Evolutionary conservation across 2,329 filamentous ascomycete genomes (phyloP).

Genomic region (Fusarium sp.): DNA sequence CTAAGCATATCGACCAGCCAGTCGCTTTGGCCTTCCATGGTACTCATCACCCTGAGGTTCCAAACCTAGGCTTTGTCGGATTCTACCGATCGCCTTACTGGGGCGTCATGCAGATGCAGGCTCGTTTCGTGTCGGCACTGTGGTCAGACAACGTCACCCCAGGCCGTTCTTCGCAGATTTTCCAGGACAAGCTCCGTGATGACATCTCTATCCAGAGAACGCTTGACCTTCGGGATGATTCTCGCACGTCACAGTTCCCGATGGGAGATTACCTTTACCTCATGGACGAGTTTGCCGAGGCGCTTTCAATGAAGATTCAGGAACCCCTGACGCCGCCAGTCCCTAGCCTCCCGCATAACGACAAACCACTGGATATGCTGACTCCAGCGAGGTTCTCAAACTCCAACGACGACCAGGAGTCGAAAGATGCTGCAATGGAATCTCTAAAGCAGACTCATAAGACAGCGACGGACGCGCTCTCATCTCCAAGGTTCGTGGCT

Average conservation of each 20-base stretch:
- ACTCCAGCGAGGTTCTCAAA: conserved; percentile 64
- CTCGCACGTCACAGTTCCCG: conserved; percentile 72
- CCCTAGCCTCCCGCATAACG: conserved; percentile 51
- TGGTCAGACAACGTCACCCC: conserved; percentile 57
- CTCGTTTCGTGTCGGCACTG: conserved; percentile 68
- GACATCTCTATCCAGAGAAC: conserved; percentile 58
- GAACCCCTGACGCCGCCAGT: conserved; percentile 40
- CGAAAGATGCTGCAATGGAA: conserved; percentile 49
- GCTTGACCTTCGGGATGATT: conserved; percentile 60
- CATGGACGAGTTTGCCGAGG: conserved; percentile 72
- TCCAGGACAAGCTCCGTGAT: conserved; percentile 53
- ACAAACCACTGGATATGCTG: conserved; percentile 60
- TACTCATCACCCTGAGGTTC: conserved; percentile 66
- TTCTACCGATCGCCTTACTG: conserved; percentile 87
- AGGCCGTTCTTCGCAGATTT: conserved; percentile 36
- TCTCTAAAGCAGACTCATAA: conserved; percentile 58
- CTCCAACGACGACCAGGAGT: conserved; percentile 49
- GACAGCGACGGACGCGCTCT: conserved; percentile 53
- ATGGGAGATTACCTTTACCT: conserved; percentile 83
- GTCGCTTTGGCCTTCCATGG: conserved; percentile 73
- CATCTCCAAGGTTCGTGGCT: conserved; percentile 62
- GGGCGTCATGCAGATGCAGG: conserved; percentile 89
- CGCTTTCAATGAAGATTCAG: conserved; percentile 61
- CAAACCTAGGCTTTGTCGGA: conserved; percentile 77
- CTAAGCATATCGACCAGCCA: conserved; percentile 63